These are phyloP conservation scores for Coemansia asiatica DNA, from an alignment of 192 early-diverging fungal genomes.

Conservation along the genomic window DNA sequence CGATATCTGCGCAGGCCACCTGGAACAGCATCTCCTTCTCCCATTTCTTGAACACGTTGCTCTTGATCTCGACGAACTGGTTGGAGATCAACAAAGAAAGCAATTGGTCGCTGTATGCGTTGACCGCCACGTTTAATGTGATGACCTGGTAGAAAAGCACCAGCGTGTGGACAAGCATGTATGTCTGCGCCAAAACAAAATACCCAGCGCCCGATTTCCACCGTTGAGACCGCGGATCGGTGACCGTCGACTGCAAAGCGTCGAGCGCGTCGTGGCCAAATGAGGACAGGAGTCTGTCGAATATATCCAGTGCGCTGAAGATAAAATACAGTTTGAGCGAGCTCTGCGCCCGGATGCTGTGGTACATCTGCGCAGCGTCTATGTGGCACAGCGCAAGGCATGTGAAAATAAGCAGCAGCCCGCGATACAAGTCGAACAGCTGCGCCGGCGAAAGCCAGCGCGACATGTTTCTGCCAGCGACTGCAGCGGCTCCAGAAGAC, in stretches of 20 bases:
- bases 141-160: slow-evolving; percentile 95
- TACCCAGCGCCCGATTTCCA: slow-evolving; percentile 48
- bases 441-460: slow-evolving; percentile 74
- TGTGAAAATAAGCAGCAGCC: slow-evolving; percentile 71
- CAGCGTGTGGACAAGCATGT: slow-evolving; percentile 88
- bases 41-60: slow-evolving; percentile 94
- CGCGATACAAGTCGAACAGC: slow-evolving; percentile 90
- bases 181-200: slow-evolving; percentile 76
- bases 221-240: slow-evolving; percentile 41
- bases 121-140: slow-evolving; percentile 94
- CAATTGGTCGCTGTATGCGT: slow-evolving; percentile 92
- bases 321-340: slow-evolving; percentile 97
- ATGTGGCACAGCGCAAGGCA: slow-evolving; percentile 76
- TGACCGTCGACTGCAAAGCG: slow-evolving; percentile 79
- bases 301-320: slow-evolving; percentile 92
- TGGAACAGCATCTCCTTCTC: slow-evolving; percentile 98
- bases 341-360: slow-evolving; percentile 92
- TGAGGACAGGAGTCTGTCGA: slow-evolving; percentile 88
- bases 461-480: slow-evolving; percentile 9
- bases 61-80: slow-evolving; percentile 98
- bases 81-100: slow-evolving; percentile 92
- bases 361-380: slow-evolving; percentile 90
- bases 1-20: slow-evolving; percentile 89
- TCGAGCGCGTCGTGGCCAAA: slow-evolving; percentile 95
- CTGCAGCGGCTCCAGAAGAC: background rate